A percentile compares a stretch with the other conserved stretches of the same genome.
Conservation (phyloP, 305 asterid species). For the Striga hermonthica region DNA sequence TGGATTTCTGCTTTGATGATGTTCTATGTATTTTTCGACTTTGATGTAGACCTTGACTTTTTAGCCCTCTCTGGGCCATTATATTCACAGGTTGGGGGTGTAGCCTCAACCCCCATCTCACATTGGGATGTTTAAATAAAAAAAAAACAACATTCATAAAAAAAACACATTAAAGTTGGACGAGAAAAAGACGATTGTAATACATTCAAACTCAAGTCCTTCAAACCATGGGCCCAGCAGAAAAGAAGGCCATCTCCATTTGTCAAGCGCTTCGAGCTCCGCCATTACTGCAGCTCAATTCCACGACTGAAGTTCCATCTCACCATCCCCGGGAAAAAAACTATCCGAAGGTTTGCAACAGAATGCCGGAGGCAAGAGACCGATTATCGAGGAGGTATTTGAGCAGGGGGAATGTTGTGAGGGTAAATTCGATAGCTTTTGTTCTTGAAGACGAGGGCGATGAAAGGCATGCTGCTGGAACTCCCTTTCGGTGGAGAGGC, state of each 20-base stretch:
- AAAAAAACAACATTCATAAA: too few species aligned
- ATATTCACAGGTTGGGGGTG: too few species aligned
- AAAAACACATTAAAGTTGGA: too few species aligned
- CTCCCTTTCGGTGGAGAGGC: conserved; percentile 57
- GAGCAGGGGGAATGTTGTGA: conserved; percentile 28
- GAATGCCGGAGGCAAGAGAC: conserved; percentile 64
- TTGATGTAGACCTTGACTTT: too few species aligned
- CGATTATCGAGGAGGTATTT: conserved; percentile 39
- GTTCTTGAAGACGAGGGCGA: conserved; percentile 36
- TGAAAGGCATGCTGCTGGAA: conserved; percentile 28
- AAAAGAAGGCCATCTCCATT: conserved; percentile 19
- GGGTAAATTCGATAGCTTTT: conserved; percentile 17
- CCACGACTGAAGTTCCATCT: conserved; percentile 21
- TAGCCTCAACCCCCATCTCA: too few species aligned
- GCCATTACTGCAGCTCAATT: conserved; percentile 8
- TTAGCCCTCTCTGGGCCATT: too few species aligned
- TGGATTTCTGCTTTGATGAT: too few species aligned
- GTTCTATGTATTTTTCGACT: too few species aligned
- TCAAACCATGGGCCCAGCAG: too few species aligned
- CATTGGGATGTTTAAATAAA: too few species aligned
- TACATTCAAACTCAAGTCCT: too few species aligned
- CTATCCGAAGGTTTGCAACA: conserved; percentile 26
- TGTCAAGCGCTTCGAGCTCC: conserved; percentile 4
- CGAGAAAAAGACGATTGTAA: too few species aligned
- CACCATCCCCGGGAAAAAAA: background rate